These are phyloP conservation scores for Platanthera zijinensis DNA, from an alignment of 106 monocot genomes.

Conservation along the genomic window DNA sequence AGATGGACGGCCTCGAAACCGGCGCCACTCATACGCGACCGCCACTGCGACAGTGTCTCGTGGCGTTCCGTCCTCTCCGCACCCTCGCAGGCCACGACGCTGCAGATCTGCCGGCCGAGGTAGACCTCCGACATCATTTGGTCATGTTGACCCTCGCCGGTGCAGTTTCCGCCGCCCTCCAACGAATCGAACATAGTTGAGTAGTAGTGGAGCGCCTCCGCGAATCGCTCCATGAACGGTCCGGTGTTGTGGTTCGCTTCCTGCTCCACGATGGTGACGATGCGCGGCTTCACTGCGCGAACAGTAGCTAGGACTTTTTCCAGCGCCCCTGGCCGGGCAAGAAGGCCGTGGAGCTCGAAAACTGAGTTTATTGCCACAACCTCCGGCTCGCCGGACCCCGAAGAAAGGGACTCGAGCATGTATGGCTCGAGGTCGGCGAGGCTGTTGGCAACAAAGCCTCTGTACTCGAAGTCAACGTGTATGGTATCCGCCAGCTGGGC, in stretches of 20 bases:
- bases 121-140: slow-evolving; percentile 79
- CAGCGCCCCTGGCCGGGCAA: slow-evolving; percentile 45
- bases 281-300: slow-evolving; percentile 47
- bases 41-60: slow-evolving; percentile 66
- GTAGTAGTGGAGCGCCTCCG: slow-evolving; percentile 86
- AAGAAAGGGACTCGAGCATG: slow-evolving; percentile 30
- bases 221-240: slow-evolving; percentile 60
- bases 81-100: slow-evolving; percentile 80
- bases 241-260: slow-evolving; percentile 84
- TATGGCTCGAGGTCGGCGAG: slow-evolving; percentile 76
- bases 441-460: slow-evolving; percentile 45
- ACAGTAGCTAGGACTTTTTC: slow-evolving; percentile 58
- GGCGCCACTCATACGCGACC: slow-evolving; percentile 34
- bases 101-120: slow-evolving; percentile 78
- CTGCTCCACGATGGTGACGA: slow-evolving; percentile 82
- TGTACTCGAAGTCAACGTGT: slow-evolving; percentile 72
- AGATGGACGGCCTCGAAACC: slow-evolving; percentile 71
- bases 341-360: slow-evolving; percentile 69
- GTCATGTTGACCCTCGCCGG: slow-evolving; percentile 18
- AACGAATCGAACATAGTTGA: slow-evolving; percentile 96
- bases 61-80: slow-evolving; percentile 69
- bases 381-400: slow-evolving; percentile 26
- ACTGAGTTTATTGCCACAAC: slow-evolving; percentile 83
- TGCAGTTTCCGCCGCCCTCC: slow-evolving; percentile 34
- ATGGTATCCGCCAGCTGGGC: slow-evolving; percentile 75